Base-by-base conservation (phyloP, 768 basidiomycete species). In the Phanerodontia chrysosporium region DNA sequence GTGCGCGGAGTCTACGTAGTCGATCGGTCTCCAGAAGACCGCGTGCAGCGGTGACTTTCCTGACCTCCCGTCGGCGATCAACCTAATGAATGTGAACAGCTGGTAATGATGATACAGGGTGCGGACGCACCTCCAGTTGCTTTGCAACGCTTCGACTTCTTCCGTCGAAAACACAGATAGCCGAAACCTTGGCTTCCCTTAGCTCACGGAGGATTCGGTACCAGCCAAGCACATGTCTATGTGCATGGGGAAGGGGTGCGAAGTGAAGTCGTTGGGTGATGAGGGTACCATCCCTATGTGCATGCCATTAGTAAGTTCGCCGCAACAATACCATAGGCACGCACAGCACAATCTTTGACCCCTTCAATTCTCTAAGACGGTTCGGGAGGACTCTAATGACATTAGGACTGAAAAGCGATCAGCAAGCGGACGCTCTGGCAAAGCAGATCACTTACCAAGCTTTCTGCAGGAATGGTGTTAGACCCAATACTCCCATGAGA, bases 221-320 rank as follows among this genome's bases (percentile, higher is more conserved):
- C 92, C 92, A 94, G 21, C 89, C 86, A 3, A 90, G 72, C 22
- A 93, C 78, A 70, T 94, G 92, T 29, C 86, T 80, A 64, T 84
- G 77, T 0, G 73, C 75, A 66, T 90, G 84, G 1, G 85, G 83
- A 53, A 78, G 72, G 14, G 79, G 85, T 0, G 85, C 80, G 70
- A 86, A 94, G 67, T 92, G 89, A 46, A 92, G 78, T 24, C 91
- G 83, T 67, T 91, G 90, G 0, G 91, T 94, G 66, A 94, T 80
- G 58, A 94, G 85, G 7, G 91, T 94, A 48, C 86, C 92, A 78
- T 94, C 92, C 45, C 92, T 93, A 65, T 51, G 10, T 54, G 22
- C 55, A 44, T 59, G 58, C 61, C 48, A 30, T 25, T 44, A 29
- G 25, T 49, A 27, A 28, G 22, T 24, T 29, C 44, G 28, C 57